Evolutionary conservation across 805 yeast genomes (phyloP), one percentile per base, ranked within the genome.

Genomic region (Saccharomycopsis sp.): DNA sequence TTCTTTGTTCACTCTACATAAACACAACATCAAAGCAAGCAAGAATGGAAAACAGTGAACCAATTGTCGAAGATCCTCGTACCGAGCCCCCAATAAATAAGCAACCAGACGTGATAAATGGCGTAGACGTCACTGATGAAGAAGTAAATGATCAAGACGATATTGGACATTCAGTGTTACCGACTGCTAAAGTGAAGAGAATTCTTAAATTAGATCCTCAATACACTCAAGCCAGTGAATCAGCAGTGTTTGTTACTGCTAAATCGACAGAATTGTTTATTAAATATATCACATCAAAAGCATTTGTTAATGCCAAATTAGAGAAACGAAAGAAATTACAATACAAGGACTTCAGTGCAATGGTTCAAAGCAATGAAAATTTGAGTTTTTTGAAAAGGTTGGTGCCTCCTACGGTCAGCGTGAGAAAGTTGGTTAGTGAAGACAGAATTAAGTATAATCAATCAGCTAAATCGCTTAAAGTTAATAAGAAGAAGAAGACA

Each of bases 191-290:
- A 51, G 77, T 85, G 52, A 82, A 81, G 56, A 72, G 79, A 53
- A 79, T 85, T 43, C 72, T 85, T 58, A 83, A 81, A 55, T 71
- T 81, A 58, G 94, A 85, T 58, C 85, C 87, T 13, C 88, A 80
- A 31, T 81, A 81, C 53, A 62, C 70, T 4, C 74, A 80, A 1
- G 77, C 85, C 1, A 76, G 87, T 2, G 81, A 75, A 45, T 67
- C 79, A 23, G 86, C 90, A 0, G 85, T 81, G n/a, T 80, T 76
- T 57, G 73, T 86, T 13, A 68, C 85, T 4, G 86, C 85, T 2
- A 70, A 81, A n/a, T 88, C 93, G 6, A 77, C 90, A 0, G 93
- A 85, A 55, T 62, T 82, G 19, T 85, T 85, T 56, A 70, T 84
- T 19, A 80, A 79, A 59, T 75, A 77, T 55, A 68, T 84, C 49